phyloP scores from a whole-genome alignment of 129 eudicot genomes.

The Mikania micrantha region DNA sequence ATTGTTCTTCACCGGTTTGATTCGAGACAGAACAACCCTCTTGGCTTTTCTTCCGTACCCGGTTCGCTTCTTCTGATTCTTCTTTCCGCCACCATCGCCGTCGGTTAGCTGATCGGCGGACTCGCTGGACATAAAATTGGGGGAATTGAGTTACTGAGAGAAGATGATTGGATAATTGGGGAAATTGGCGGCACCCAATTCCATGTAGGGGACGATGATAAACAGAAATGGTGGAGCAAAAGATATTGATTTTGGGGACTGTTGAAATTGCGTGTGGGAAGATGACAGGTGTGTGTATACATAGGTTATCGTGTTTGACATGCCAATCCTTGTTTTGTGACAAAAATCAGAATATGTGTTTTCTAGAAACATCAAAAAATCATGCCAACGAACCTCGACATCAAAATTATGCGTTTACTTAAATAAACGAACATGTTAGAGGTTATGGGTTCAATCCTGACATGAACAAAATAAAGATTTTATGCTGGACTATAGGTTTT shows the following conservation, averaged over 20 bases:
- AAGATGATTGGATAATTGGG: too few species aligned
- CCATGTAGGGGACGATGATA: neutral
- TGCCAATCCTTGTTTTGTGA: neutral
- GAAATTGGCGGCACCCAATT: neutral
- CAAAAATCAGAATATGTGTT: neutral
- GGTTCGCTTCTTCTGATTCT: neutral
- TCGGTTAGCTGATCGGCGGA: neutral
- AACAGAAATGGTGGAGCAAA: neutral
- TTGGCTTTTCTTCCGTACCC: conserved; percentile 29
- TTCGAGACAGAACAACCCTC: conserved; percentile 32
- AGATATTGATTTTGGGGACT: conserved; percentile 2
- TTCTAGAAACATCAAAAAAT: too few species aligned
- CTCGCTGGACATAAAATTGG: conserved; percentile 13
- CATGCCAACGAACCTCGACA: too few species aligned
- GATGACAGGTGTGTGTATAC: conserved; percentile 7
- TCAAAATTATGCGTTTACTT: too few species aligned
- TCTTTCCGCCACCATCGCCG: conserved; percentile 7
- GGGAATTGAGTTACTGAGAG: neutral
- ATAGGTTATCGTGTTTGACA: conserved; percentile 12
- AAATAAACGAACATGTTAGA: too few species aligned
- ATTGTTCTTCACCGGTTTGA: conserved; percentile 25
- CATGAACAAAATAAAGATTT: too few species aligned
- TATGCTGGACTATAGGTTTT: too few species aligned
- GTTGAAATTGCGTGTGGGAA: conserved; percentile 11
- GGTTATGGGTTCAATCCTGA: too few species aligned